Evolutionary conservation across 2,329 filamentous ascomycete species (phyloP).

Genomic region (Hymenoscyphus infarciens): DNA sequence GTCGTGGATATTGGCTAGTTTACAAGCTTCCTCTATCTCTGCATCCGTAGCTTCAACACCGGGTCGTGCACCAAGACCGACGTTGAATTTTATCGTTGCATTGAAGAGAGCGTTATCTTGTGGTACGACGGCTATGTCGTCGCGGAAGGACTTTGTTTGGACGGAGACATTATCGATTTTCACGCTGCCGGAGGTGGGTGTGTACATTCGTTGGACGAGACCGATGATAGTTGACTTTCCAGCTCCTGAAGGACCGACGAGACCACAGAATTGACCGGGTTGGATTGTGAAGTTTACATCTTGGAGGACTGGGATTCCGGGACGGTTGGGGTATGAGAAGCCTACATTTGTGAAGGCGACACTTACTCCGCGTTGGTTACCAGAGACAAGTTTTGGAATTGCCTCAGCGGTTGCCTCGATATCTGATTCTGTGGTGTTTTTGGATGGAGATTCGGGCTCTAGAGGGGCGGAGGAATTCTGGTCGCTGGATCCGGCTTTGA

Average conservation of each 20-base stretch:
- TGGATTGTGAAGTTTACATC: constrained; percentile 60
- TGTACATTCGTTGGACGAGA: constrained; percentile 88
- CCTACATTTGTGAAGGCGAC: constrained; percentile 1
- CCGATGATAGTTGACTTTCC: constrained; percentile 64
- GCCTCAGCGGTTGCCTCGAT: constrained; percentile 26
- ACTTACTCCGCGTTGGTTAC: constrained; percentile 25
- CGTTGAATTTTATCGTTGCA: constrained; percentile 54
- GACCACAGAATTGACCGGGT: constrained; percentile 81
- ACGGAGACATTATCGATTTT: neutral
- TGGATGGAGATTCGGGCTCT: neutral
- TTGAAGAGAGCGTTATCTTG: constrained; percentile 57
- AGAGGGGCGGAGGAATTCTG: neutral
- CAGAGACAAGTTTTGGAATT: constrained; percentile 38
- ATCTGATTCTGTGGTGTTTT: constrained; percentile 28
- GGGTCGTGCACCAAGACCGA: constrained; percentile 52
- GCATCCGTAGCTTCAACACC: constrained; percentile 50
- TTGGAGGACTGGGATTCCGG: neutral
- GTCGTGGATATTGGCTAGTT: constrained; percentile 48
- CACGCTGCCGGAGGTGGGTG: constrained; percentile 50
- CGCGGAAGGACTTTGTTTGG: constrained; percentile 40
- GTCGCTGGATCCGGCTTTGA: constrained; percentile 41
- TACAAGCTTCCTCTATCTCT: constrained; percentile 45
- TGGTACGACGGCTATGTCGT: constrained; percentile 53
- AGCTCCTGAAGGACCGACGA: constrained; percentile 88
- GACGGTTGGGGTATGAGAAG: constrained; percentile 5